Conservation (phyloP, 495 filamentous ascomycete genomes). For the Lasiosphaeria ovina region DNA sequence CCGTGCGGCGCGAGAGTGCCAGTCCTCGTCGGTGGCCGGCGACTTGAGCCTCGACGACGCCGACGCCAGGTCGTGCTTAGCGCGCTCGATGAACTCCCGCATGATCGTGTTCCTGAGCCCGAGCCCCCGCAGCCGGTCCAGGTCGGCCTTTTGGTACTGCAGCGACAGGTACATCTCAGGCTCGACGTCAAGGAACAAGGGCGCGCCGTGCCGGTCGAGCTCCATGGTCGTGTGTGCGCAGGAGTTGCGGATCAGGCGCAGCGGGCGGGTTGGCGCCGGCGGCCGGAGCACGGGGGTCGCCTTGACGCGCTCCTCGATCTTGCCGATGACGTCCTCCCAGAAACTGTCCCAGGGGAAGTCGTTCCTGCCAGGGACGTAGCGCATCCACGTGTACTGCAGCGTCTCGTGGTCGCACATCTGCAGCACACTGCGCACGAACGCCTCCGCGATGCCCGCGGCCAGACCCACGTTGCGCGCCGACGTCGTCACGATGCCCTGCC, state of each 20-base stretch:
- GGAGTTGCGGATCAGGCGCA: neutral
- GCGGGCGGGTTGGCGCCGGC: neutral
- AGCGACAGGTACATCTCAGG: conserved; percentile 20
- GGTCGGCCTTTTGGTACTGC: conserved; percentile 17
- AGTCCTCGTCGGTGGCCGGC: conserved; percentile 11
- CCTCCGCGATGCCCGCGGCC: conserved; percentile 23
- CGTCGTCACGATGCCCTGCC: conserved; percentile 37
- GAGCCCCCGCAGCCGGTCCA: neutral
- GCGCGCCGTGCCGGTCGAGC: neutral
- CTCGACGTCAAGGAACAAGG: conserved; percentile 7
- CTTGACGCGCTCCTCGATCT: neutral
- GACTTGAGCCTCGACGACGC: conserved; percentile 16
- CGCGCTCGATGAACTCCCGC: neutral
- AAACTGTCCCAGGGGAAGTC: conserved; percentile 7
- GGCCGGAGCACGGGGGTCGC: neutral
- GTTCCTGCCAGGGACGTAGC: conserved; percentile 25
- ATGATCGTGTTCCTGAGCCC: conserved; percentile 9
- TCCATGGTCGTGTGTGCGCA: neutral
- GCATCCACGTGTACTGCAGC: conserved; percentile 32
- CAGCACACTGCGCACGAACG: conserved; percentile 28
- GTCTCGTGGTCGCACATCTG: conserved; percentile 26
- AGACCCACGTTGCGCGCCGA: conserved; percentile 28
- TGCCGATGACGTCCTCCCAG: neutral
- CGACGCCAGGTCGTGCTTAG: neutral
- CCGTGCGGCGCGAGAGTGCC: conserved; percentile 23